A percentile compares a stretch with the other conserved stretches of the same genome.
Conservation (phyloP, 495 filamentous ascomycete genomes). For the Geopyxis carbonaria region DNA sequence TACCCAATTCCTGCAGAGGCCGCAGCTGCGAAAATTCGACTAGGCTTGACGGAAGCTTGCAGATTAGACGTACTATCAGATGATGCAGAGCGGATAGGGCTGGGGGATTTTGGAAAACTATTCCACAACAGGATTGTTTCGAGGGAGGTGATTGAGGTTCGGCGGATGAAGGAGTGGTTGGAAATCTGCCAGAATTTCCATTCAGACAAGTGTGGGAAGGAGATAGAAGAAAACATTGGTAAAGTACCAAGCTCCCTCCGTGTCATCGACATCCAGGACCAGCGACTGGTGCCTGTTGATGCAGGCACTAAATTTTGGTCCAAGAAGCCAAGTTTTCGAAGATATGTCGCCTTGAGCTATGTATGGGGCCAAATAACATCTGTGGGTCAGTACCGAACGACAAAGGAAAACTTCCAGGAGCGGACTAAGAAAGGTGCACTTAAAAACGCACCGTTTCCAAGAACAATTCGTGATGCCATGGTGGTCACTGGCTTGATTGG, state of each 20-base stretch:
- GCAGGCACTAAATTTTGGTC: too few species aligned
- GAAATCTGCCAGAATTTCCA: neutral
- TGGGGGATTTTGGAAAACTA: neutral
- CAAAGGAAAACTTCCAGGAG: neutral
- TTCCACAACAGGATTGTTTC: neutral
- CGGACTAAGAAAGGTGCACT: constrained; percentile 1
- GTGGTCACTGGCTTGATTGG: constrained; percentile 2
- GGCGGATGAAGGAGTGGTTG: neutral
- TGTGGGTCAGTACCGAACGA: neutral
- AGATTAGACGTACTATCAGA: neutral
- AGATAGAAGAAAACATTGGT: neutral
- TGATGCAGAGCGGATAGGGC: neutral
- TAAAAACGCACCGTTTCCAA: constrained; percentile 5
- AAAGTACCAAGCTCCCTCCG: neutral
- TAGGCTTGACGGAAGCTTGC: neutral
- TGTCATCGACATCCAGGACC: neutral
- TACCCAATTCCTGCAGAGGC: neutral
- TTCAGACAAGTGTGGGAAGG: neutral
- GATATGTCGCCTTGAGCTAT: constrained; percentile 12
- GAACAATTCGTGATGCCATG: constrained; percentile 10
- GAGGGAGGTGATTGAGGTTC: neutral
- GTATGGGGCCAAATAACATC: constrained; percentile 16
- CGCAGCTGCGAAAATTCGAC: neutral
- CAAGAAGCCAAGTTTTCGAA: too few species aligned
- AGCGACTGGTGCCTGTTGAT: neutral